Conservation (phyloP, 495 filamentous ascomycete species). For the Annulohypoxylon bovei region DNA sequence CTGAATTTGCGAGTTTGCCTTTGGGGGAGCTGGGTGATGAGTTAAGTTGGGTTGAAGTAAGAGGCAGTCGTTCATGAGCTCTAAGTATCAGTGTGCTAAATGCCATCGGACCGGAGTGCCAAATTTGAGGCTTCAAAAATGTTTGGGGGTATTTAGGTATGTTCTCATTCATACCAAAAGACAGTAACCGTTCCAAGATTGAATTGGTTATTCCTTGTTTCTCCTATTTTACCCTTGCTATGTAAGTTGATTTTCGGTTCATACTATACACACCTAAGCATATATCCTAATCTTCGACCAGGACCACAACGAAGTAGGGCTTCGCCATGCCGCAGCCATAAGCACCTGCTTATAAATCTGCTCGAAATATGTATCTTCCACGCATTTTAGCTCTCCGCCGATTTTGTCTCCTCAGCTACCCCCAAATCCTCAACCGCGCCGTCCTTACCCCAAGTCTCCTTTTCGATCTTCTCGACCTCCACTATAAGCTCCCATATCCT, state of each 20-base stretch:
- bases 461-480: slow-evolving; percentile 70
- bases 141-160: not conserved
- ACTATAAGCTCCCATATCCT: slow-evolving; percentile 65
- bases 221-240: not conserved
- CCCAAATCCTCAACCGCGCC: slow-evolving; percentile 77
- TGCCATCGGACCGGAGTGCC: not conserved
- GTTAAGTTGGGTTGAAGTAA: not conserved
- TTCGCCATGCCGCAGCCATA: not conserved
- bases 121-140: no score
- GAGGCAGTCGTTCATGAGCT: not conserved
- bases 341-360: not conserved
- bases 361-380: not conserved
- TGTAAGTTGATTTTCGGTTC: not conserved
- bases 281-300: not conserved
- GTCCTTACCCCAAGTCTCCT: slow-evolving; percentile 75
- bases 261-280: not conserved
- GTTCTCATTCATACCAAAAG: no score
- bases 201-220: not conserved
- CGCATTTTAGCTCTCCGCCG: no score
- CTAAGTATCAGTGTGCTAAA: not conserved
- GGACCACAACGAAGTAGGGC: not conserved
- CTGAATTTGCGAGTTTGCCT: not conserved
- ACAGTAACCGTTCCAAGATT: not conserved
- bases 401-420: not conserved
- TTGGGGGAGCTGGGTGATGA: not conserved